phyloP scores from a whole-genome alignment of 768 basidiomycete species.

The Terana coerulea region DNA sequence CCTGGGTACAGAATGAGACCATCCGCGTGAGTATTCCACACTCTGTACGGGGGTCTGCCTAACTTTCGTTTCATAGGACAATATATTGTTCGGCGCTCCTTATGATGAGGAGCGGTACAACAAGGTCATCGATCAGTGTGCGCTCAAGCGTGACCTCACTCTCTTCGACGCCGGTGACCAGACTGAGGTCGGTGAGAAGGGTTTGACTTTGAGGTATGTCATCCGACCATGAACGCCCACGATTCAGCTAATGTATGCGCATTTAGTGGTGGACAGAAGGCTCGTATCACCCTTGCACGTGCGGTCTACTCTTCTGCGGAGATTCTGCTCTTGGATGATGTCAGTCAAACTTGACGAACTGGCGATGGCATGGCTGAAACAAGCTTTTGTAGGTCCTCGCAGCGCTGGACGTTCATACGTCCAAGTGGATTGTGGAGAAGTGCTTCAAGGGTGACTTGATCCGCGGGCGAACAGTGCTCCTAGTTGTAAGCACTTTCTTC shows the following conservation, averaged over 20 bases:
- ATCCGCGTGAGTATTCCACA: constrained; percentile 20
- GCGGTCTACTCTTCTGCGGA: constrained; percentile 36
- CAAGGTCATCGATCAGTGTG: constrained; percentile 34
- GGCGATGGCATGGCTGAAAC: neutral
- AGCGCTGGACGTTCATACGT: constrained; percentile 46
- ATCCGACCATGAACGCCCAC: too few relatives aligned
- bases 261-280: constrained; percentile 42
- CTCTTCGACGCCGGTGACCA: constrained; percentile 47
- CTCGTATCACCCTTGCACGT: constrained; percentile 38
- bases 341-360: constrained; percentile 10
- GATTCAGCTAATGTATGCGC: neutral
- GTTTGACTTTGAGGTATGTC: constrained; percentile 41
- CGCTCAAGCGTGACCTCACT: constrained; percentile 41
- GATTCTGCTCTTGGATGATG: constrained; percentile 38
- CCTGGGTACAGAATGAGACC: constrained; percentile 42
- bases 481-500: constrained; percentile 35
- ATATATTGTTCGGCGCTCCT: constrained; percentile 27
- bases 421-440: constrained; percentile 44
- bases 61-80: constrained; percentile 18
- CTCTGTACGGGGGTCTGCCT: neutral
- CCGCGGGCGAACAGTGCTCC: constrained; percentile 40
- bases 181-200: constrained; percentile 64
- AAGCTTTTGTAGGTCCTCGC: constrained; percentile 31
- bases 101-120: constrained; percentile 28
- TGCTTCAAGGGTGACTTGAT: constrained; percentile 42